Base-by-base conservation (phyloP, 768 basidiomycete genomes). In the Auriscalpium vulgare region DNA sequence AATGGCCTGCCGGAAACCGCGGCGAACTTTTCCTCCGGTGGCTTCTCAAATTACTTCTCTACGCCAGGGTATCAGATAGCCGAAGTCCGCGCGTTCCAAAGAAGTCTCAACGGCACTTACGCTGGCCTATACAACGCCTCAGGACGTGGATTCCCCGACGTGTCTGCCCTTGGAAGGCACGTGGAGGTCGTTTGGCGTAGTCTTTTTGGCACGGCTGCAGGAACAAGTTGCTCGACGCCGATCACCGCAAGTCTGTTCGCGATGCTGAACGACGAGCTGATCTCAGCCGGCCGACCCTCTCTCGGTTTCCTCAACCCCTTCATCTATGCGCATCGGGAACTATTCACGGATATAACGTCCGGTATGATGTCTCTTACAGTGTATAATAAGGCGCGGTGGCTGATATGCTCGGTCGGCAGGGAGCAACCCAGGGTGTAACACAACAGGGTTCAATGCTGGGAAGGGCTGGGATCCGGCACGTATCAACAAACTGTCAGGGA, bases 61-160 rank as follows among this genome's bases (percentile, higher is more conserved):
- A 47, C 16, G 23, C 69, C 71, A 2, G 48, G 54, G 34, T 79
- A 73, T 62, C 77, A 78, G 63, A 56, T 67, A 34, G 52, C 61
- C 34, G 74, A 68, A 2, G 75, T 79, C 9, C 56, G 50, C 3
- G 49, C 56, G 0, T 80, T 73, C 66, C 66, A 79, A 16, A 55
- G 63, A n/a, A 59, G 58, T 19, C 61, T 74, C 55, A 68, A 65
- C 43, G 54, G 46, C 54, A 64, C 64, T 8, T 63, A 68, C 59
- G 34, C 50, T 0, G 73, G 73, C 35, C 59, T 61, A 43, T 74
- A 68, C 60, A 67, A 64, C 59, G 49, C 50, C 34, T 67, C 55
- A 63, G 76, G 75, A 36, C 77, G 77, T 50, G 76, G 62, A 2
- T 79, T 72, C 68, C 78, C 79, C 34, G 78, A 80, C 67, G 66